Evolutionary conservation across 2,329 filamentous ascomycete species (phyloP), one percentile per base, ranked within the genome.

Genomic region (Alternaria triticina): DNA sequence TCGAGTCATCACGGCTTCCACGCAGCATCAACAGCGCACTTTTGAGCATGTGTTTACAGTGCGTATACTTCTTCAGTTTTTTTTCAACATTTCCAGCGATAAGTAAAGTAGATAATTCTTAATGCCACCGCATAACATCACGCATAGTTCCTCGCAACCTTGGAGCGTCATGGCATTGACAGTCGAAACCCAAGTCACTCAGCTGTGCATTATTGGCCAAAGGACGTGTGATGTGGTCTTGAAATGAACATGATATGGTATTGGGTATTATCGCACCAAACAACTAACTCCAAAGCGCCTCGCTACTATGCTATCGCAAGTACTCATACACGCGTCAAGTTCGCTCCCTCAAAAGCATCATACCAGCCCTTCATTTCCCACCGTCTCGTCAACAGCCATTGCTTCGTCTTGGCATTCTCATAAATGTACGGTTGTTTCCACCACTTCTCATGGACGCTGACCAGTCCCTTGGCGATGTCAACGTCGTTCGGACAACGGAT

Each of bases 341-440:
- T 51, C 5, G 17, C 20, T 51, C 17, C 49, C 28, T 51, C 28
- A 54, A 67, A 70, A 5, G 73, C 78, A 43, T 79, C 73, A 25
- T 74, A 79, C 65, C 72, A 80, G 2, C 79, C 79, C 68, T 81
- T 78, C 80, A 81, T 82, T 57, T 76, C 70, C 77, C 79, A 81
- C 50, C 80, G 66, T 67, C 74, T 72, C 17, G 70, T 73, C 47
- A 63, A 58, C 51, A 81, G 62, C 59, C 73, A 79, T n/a, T 75
- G 69, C 55, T 70, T 72, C 17, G 79, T 68, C 46, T 76, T 76
- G 20, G 73, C 36, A 40, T 77, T 70, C 1, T 63, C 54, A 23
- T 67, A 65, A 9, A 71, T 65, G 25, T 68, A 74, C 1, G 74
- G 77, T 43, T 71, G 65, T 9, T 58, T 62, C 80, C 80, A 82